Percentiles rank a stretch among this genome's conserved stretches.
Evolutionary conservation across 352 stramenopile species (phyloP).

Genomic region (Globisporangium splendens): DNA sequence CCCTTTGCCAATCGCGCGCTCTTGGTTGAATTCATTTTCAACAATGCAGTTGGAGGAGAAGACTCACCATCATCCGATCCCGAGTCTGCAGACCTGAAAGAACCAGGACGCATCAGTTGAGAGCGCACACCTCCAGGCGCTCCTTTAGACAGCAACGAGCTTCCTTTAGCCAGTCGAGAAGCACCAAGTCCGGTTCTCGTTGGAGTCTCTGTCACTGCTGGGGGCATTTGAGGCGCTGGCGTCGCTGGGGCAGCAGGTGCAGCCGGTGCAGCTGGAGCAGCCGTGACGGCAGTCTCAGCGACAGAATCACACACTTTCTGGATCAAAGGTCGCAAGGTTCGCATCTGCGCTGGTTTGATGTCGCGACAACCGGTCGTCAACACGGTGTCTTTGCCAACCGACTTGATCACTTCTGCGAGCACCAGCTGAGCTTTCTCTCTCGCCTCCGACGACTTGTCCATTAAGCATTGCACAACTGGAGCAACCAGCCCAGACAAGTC

Average conservation of each 20-base stretch:
- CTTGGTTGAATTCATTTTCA: slow-evolving; percentile 74
- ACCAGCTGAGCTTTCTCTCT: slow-evolving; percentile 78
- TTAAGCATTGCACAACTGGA: slow-evolving; percentile 75
- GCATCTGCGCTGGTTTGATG: slow-evolving; percentile 85
- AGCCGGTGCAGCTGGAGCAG: slow-evolving; percentile 8
- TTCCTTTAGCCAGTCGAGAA: slow-evolving; percentile 8
- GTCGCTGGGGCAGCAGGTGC: slow-evolving; percentile 4
- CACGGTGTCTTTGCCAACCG: slow-evolving; percentile 70
- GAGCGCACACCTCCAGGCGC: slow-evolving; percentile 20
- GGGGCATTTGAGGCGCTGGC: slow-evolving; percentile 5
- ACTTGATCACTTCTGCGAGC: slow-evolving; percentile 80
- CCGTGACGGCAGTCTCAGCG: slow-evolving; percentile 23
- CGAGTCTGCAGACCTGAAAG: slow-evolving; percentile 18
- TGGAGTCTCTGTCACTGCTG: slow-evolving; percentile 10
- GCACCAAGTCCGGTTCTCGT: slow-evolving; percentile 8
- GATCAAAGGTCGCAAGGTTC: slow-evolving; percentile 80
- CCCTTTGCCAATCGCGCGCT: slow-evolving; percentile 50
- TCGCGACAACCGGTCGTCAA: slow-evolving; percentile 69
- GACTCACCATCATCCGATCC: slow-evolving; percentile 22
- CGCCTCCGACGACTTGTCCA: slow-evolving; percentile 82
- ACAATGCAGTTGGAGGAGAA: slow-evolving; percentile 18
- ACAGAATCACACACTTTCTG: slow-evolving; percentile 59
- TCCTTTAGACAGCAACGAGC: slow-evolving; percentile 8
- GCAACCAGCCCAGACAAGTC: slow-evolving; percentile 64
- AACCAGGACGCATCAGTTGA: slow-evolving; percentile 30